These are phyloP conservation scores for Radiomyces spectabilis DNA, from an alignment of 192 early-diverging fungal species.

Conservation along the genomic window DNA sequence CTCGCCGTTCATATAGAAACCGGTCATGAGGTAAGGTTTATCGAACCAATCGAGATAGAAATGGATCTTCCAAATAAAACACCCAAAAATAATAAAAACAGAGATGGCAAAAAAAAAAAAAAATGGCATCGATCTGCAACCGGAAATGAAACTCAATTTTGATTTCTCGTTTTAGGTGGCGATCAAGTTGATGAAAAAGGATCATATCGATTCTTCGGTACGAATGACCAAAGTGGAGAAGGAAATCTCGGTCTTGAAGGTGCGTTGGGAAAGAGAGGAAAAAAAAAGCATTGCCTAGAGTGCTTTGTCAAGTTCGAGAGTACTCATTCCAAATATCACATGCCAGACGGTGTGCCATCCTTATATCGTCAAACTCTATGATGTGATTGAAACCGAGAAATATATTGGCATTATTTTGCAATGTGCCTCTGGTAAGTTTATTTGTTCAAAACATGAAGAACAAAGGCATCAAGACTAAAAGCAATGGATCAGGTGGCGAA, in stretches of 20 bases:
- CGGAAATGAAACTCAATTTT: not conserved
- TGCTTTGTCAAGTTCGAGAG: not conserved
- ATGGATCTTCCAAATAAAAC: too few relatives aligned
- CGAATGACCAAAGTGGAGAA: conserved; percentile 83
- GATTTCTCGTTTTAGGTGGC: conserved; percentile 58
- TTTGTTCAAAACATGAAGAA: not conserved
- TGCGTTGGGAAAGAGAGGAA: conserved; percentile 28
- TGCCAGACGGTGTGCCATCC: conserved; percentile 61
- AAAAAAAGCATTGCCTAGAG: not conserved
- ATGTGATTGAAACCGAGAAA: conserved; percentile 77
- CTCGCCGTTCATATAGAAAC: conserved; percentile 63
- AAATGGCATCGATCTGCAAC: not conserved
- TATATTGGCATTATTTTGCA: conserved; percentile 86
- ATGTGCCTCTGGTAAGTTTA: conserved; percentile 59
- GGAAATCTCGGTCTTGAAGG: conserved; percentile 90
- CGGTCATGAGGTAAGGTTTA: conserved; percentile 19
- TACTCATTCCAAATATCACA: not conserved
- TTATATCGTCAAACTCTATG: conserved; percentile 70
- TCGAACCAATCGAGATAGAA: not conserved
- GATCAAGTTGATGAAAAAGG: conserved; percentile 93
- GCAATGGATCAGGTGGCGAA: conserved; percentile 19
- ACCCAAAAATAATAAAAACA: too few relatives aligned
- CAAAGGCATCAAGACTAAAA: not conserved
- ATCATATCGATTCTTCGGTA: conserved; percentile 66
- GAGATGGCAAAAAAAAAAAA: not conserved